Conservation (phyloP, 306 rosid species). For the Fragaria vesca region DNA sequence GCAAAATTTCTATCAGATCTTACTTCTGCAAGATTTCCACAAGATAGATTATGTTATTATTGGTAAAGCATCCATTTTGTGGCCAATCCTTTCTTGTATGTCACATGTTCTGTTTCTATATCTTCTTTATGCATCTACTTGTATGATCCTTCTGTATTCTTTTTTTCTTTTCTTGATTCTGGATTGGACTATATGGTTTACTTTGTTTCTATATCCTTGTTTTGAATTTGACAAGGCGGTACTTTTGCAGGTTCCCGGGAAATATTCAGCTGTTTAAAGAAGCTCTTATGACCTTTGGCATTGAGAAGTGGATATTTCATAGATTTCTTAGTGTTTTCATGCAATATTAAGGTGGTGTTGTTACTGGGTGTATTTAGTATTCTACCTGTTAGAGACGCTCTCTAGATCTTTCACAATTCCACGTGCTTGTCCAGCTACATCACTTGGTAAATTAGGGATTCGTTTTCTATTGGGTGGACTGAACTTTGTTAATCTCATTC, state of each 20-base stretch:
- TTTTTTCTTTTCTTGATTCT: background rate
- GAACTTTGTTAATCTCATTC: conserved; percentile 24
- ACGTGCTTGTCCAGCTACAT: conserved; percentile 12
- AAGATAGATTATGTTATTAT: background rate
- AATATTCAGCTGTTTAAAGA: conserved; percentile 13
- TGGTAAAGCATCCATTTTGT: conserved; percentile 14
- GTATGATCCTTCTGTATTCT: conserved; percentile 4
- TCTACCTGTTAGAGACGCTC: conserved; percentile 10
- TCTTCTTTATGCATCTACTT: conserved; percentile 14
- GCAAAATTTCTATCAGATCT: background rate
- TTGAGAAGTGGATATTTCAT: conserved; percentile 9
- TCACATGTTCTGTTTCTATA: conserved; percentile 6
- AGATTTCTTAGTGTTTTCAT: background rate
- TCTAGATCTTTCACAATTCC: conserved; percentile 11
- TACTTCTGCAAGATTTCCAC: background rate
- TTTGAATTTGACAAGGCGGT: conserved; percentile 4
- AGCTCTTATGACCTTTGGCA: conserved; percentile 19
- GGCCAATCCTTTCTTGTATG: conserved; percentile 21
- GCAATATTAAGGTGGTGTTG: background rate
- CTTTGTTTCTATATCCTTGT: conserved; percentile 20
- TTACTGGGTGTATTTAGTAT: conserved; percentile 3
- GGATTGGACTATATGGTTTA: background rate
- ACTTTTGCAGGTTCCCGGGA: conserved; percentile 16
- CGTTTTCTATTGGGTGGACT: conserved; percentile 34
- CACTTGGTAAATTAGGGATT: conserved; percentile 28